Evolutionary conservation across 371 early-diverging fungal genomes (phyloP).

Genomic region (Mucor irregularis): DNA sequence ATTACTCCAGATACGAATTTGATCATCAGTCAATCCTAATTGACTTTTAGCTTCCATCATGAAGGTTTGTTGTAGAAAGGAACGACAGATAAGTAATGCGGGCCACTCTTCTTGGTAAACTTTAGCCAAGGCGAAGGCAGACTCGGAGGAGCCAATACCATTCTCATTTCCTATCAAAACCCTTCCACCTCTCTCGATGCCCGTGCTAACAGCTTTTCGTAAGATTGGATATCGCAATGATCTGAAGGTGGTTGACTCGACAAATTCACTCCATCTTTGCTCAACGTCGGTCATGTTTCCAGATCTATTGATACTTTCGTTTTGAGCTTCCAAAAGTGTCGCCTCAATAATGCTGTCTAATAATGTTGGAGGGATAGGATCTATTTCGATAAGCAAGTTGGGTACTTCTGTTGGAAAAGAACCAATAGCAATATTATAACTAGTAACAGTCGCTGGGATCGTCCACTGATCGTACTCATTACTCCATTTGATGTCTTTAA

Average conservation of each 20-base stretch:
- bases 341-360: neutral
- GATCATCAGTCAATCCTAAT: conserved; percentile 33
- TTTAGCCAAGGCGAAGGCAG: conserved; percentile 70
- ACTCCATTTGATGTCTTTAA: conserved; percentile 20
- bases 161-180: conserved; percentile 95
- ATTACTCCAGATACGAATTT: conserved; percentile 32
- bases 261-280: conserved; percentile 12
- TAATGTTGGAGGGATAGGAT: conserved; percentile 9
- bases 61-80: conserved; percentile 60
- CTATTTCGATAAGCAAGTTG: conserved; percentile 23
- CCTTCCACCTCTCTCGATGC: conserved; percentile 45
- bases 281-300: conserved; percentile 1
- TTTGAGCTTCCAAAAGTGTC: neutral
- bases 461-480: conserved; percentile 8
- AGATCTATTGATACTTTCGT: neutral
- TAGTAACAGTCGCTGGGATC: conserved; percentile 22
- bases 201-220: conserved; percentile 51
- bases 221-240: conserved; percentile 36
- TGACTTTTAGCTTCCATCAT: conserved; percentile 48
- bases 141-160: conserved; percentile 95
- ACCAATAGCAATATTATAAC: conserved; percentile 22
- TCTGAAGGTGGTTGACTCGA: neutral
- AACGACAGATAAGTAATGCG: conserved; percentile 63
- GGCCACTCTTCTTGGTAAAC: conserved; percentile 60
- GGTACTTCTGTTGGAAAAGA: conserved; percentile 18